A percentile compares a stretch with the other conserved stretches of the same genome.
These are phyloP conservation scores for Stephanodiscus minutulus DNA, from an alignment of 108 stramenopile species.

Conservation along the genomic window DNA sequence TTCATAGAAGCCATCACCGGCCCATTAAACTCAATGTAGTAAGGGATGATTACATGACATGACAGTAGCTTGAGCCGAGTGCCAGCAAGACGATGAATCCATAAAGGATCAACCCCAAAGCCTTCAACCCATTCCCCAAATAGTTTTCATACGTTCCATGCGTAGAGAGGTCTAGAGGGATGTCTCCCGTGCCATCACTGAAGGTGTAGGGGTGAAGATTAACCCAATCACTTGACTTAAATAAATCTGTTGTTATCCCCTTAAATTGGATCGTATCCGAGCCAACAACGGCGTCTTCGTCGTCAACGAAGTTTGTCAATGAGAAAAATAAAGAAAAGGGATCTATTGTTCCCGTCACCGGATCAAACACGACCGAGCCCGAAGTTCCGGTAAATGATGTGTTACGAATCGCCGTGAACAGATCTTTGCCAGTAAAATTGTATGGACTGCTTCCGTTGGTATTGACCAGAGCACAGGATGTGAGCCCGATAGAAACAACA, in stretches of 20 bases:
- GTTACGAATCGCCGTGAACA: slow-evolving; percentile 39
- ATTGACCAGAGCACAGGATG: slow-evolving; percentile 38
- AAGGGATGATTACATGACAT: too few relatives aligned
- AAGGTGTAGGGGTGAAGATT: slow-evolving; percentile 38
- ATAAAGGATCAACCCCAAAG: slow-evolving; percentile 13
- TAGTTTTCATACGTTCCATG: slow-evolving; percentile 13
- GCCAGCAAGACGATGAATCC: slow-evolving; percentile 24
- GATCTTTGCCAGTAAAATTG: slow-evolving; percentile 39
- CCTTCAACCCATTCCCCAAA: slow-evolving; percentile 15
- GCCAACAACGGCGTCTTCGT: slow-evolving; percentile 4
- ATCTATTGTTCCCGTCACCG: slow-evolving; percentile 51
- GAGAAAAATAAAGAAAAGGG: slow-evolving; percentile 42
- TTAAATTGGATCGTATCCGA: slow-evolving; percentile 18
- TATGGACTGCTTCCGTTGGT: slow-evolving; percentile 8
- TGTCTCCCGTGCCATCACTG: slow-evolving; percentile 46
- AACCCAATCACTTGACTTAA: slow-evolving; percentile 48
- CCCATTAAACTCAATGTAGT: too few relatives aligned
- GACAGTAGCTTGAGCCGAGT: slow-evolving; percentile 46
- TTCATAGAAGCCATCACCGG: too few relatives aligned
- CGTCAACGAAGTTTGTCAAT: slow-evolving; percentile 44
- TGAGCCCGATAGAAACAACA: slow-evolving; percentile 54
- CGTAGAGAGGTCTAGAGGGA: slow-evolving; percentile 42
- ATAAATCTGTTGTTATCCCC: slow-evolving; percentile 32
- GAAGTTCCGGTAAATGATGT: slow-evolving; percentile 48
- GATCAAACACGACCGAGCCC: slow-evolving; percentile 49